Evolutionary conservation across 305 asterid species (phyloP).

Genomic region (Solanum aculeatissimum): DNA sequence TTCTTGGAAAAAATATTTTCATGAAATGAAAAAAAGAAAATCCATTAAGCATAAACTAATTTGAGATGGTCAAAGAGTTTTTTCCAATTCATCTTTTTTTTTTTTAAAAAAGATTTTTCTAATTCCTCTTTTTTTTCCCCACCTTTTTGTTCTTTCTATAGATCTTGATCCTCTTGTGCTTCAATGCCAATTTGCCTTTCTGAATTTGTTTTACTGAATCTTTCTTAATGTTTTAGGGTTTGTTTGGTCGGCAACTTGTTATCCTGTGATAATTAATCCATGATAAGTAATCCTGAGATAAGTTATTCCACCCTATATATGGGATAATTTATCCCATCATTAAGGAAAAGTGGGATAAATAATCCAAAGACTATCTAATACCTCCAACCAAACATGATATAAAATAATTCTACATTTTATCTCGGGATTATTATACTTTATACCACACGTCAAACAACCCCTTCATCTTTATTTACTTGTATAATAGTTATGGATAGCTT

Average conservation of each 20-base stretch:
- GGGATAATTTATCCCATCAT: no score
- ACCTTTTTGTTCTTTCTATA: background rate
- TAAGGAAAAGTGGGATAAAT: no score
- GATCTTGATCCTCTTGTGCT: background rate
- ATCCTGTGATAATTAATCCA: no score
- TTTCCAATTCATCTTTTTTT: background rate
- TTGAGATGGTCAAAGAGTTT: background rate
- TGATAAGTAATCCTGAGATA: no score
- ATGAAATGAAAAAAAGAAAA: background rate
- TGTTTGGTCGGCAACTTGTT: no score
- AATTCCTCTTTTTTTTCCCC: background rate
- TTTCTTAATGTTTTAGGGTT: background rate
- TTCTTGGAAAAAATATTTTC: background rate
- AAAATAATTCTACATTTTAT: no score
- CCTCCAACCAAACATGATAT: no score
- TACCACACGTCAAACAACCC: no score
- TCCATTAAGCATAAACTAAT: background rate
- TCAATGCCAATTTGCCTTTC: background rate
- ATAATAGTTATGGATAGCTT: background rate
- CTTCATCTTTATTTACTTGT: background rate
- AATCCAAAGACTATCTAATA: no score
- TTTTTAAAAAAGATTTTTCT: background rate
- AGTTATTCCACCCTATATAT: no score
- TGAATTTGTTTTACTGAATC: background rate
- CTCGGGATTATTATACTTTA: no score